A percentile compares a stretch with the other conserved stretches of the same genome.
Conservation (phyloP, 2,329 filamentous ascomycete genomes). For the Xylariaceae sp. region DNA sequence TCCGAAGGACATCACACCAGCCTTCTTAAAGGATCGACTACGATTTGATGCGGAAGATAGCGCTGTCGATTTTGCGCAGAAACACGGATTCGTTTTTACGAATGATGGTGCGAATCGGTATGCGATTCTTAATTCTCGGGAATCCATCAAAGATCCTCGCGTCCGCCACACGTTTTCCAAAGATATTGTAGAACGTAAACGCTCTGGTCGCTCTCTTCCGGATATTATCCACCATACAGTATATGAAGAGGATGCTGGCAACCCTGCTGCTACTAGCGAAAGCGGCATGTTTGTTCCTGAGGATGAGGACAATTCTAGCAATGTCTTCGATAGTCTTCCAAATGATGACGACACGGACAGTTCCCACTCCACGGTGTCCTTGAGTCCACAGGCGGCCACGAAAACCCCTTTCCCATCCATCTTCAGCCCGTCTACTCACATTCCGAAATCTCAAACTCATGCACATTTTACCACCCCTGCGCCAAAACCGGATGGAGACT, state of each 20-base stretch:
- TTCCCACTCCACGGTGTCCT: constrained; percentile 6
- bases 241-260: constrained; percentile 30
- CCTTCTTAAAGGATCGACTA: constrained; percentile 51
- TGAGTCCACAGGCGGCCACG: constrained; percentile 4
- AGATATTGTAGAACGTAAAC: constrained; percentile 55
- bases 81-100: constrained; percentile 51
- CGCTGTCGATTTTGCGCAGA: constrained; percentile 58
- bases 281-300: constrained; percentile 29
- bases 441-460: neutral
- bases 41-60: constrained; percentile 63
- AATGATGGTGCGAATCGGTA: constrained; percentile 36
- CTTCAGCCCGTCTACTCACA: neutral
- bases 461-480: neutral
- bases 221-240: constrained; percentile 53
- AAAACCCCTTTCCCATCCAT: constrained; percentile 7
- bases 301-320: constrained; percentile 7
- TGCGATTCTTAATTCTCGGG: constrained; percentile 41
- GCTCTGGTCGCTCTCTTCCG: constrained; percentile 45
- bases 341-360: constrained; percentile 15
- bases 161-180: constrained; percentile 52
- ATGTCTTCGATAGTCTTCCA: neutral
- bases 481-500: neutral
- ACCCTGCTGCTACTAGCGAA: constrained; percentile 5
- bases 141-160: constrained; percentile 42
- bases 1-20: constrained; percentile 55